Conservation (phyloP, 345 rosid species). For the Passiflora organensis region DNA sequence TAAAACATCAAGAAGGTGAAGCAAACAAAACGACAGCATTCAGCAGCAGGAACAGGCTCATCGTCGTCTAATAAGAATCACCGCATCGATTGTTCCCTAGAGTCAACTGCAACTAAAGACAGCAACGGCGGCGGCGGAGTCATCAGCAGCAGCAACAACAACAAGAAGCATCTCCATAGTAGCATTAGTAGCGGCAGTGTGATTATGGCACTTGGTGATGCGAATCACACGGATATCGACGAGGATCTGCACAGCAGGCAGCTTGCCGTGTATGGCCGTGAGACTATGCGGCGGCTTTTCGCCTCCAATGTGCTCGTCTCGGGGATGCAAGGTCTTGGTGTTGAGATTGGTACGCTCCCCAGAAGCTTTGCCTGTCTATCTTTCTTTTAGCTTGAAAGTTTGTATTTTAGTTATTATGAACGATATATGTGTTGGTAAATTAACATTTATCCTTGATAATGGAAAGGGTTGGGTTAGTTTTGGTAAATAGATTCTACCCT, state of each 20-base stretch:
- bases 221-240: slow-evolving; percentile 70
- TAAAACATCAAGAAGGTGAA: slow-evolving; percentile 36
- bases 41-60: neutral
- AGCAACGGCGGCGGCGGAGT: slow-evolving; percentile 14
- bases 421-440: too few relatives aligned
- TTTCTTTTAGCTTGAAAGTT: too few relatives aligned
- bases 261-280: slow-evolving; percentile 99
- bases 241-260: slow-evolving; percentile 99
- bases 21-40: slow-evolving; percentile 19
- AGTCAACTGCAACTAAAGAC: slow-evolving; percentile 16
- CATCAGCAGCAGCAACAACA: slow-evolving; percentile 3
- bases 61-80: slow-evolving; percentile 46
- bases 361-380: too few relatives aligned
- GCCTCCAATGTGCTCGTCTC: slow-evolving; percentile 85
- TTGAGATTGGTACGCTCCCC: slow-evolving; percentile 65
- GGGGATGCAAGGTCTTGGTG: slow-evolving; percentile 94
- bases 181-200: slow-evolving; percentile 17
- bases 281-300: slow-evolving; percentile 93
- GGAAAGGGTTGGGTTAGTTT: too few relatives aligned
- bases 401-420: too few relatives aligned
- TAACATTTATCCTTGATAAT: too few relatives aligned
- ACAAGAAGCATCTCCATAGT: slow-evolving; percentile 6
- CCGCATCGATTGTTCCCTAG: slow-evolving; percentile 32
- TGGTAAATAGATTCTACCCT: too few relatives aligned
- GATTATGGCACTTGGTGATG: slow-evolving; percentile 71